Evolutionary conservation across 345 rosid genomes (phyloP).

Genomic region (Eutrema heterophyllum): DNA sequence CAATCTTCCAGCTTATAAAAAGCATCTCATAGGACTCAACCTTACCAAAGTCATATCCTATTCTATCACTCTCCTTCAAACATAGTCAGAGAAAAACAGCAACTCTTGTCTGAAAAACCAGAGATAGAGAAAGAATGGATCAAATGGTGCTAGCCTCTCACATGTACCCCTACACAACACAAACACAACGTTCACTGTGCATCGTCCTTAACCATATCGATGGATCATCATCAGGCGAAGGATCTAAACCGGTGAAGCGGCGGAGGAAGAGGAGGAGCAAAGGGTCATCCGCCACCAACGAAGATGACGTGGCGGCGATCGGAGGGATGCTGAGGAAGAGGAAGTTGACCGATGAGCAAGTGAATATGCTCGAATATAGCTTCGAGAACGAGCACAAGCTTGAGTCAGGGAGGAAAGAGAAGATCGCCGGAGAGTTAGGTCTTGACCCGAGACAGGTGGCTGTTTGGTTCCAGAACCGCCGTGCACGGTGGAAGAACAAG

Average conservation of each 20-base stretch:
- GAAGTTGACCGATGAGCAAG: slow-evolving; percentile 66
- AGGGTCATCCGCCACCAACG: slow-evolving; percentile 25
- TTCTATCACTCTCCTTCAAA: slow-evolving; percentile 16
- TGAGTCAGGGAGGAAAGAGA: slow-evolving; percentile 78
- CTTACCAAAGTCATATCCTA: slow-evolving; percentile 22
- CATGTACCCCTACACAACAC: slow-evolving; percentile 17
- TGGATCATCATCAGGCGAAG: slow-evolving; percentile 37
- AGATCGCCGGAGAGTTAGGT: slow-evolving; percentile 71
- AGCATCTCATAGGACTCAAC: slow-evolving; percentile 24
- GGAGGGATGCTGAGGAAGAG: slow-evolving; percentile 49
- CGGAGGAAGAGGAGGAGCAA: slow-evolving; percentile 57
- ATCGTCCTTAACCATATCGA: slow-evolving; percentile 18
- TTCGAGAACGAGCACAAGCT: slow-evolving; percentile 76
- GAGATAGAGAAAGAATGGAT: slow-evolving; percentile 3
- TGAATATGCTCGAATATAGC: slow-evolving; percentile 52
- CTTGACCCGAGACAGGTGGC: slow-evolving; percentile 95
- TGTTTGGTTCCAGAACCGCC: slow-evolving; percentile 94
- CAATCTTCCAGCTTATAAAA: slow-evolving; percentile 24
- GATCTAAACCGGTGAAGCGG: slow-evolving; percentile 39
- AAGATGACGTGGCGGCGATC: slow-evolving; percentile 23
- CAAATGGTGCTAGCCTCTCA: slow-evolving; percentile 18
- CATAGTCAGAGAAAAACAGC: slow-evolving; percentile 21
- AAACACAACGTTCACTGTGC: slow-evolving; percentile 6
- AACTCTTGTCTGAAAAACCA: slow-evolving; percentile 19
- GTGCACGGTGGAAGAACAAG: slow-evolving; percentile 92